phyloP scores from a whole-genome alignment of 2,329 filamentous ascomycete species.

The Ceratocystis alfenasii region DNA sequence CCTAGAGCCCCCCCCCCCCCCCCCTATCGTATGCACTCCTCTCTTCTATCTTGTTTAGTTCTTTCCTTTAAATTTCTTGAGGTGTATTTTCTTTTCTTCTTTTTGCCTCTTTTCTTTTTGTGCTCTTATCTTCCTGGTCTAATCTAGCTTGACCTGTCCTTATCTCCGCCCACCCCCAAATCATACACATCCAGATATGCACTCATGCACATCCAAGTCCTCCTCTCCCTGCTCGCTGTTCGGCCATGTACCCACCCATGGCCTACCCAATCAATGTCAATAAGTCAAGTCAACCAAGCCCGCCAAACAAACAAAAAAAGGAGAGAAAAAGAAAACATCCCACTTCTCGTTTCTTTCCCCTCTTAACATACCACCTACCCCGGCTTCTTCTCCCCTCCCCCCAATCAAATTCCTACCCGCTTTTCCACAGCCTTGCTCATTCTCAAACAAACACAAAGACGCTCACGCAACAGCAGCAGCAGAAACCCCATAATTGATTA shows the following conservation, averaged over 20 bases:
- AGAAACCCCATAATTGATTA: no score
- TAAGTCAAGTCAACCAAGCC: not conserved
- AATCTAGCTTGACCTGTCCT: no score
- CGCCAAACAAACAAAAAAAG: slow-evolving; percentile 5
- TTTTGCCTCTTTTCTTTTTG: no score
- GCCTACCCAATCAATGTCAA: not conserved
- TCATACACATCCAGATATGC: no score
- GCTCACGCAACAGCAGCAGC: no score
- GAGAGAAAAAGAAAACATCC: slow-evolving; percentile 16
- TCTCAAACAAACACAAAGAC: not conserved
- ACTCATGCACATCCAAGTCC: no score
- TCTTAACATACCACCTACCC: not conserved
- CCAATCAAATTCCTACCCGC: not conserved
- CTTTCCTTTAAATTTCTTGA: not conserved
- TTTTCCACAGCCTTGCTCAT: not conserved
- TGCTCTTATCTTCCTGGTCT: no score
- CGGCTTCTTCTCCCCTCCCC: no score
- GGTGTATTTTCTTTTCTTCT: no score
- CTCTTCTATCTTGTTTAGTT: not conserved
- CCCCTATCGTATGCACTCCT: not conserved
- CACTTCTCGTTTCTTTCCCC: not conserved
- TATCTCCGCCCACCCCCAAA: no score
- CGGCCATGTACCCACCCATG: not conserved
- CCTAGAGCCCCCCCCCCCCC: not conserved
- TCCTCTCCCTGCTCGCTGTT: no score